phyloP scores from a whole-genome alignment of 352 stramenopile genomes.

The Globisporangium parvum region DNA sequence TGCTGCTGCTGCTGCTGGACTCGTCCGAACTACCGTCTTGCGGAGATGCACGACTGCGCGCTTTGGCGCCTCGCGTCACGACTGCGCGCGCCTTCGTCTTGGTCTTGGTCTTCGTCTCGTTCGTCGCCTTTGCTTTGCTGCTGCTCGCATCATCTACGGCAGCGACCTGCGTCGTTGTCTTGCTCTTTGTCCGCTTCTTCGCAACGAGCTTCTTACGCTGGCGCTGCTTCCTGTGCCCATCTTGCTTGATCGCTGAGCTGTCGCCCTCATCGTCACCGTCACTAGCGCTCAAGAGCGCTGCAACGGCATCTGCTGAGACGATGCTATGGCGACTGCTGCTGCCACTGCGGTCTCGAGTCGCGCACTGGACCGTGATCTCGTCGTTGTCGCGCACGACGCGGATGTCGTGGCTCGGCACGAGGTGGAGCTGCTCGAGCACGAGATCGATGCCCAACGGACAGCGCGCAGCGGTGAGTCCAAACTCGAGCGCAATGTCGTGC shows the following conservation, averaged over 20 bases:
- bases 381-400: slow-evolving; percentile 61
- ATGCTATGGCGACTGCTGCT: not conserved
- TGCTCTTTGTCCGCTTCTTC: not conserved
- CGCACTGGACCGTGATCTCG: slow-evolving; percentile 45
- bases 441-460: slow-evolving; percentile 52
- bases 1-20: slow-evolving; percentile 16
- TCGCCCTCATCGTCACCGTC: not conserved
- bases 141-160: not conserved
- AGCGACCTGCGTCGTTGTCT: not conserved
- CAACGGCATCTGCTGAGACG: not conserved
- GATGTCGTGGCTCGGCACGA: slow-evolving; percentile 54
- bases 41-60: too few relatives aligned
- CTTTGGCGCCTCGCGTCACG: not conserved
- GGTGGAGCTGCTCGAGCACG: slow-evolving; percentile 45
- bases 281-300: not conserved
- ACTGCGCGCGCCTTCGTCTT: slow-evolving; percentile 8
- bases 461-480: slow-evolving; percentile 28
- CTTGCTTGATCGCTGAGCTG: not conserved
- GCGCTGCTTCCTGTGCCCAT: not conserved
- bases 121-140: slow-evolving; percentile 1
- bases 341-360: not conserved
- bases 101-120: not conserved
- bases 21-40: slow-evolving; percentile 14
- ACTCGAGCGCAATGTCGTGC: slow-evolving; percentile 48
- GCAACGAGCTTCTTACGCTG: not conserved